phyloP scores from a whole-genome alignment of 345 rosid genomes.

The Eucalyptus cloeziana region DNA sequence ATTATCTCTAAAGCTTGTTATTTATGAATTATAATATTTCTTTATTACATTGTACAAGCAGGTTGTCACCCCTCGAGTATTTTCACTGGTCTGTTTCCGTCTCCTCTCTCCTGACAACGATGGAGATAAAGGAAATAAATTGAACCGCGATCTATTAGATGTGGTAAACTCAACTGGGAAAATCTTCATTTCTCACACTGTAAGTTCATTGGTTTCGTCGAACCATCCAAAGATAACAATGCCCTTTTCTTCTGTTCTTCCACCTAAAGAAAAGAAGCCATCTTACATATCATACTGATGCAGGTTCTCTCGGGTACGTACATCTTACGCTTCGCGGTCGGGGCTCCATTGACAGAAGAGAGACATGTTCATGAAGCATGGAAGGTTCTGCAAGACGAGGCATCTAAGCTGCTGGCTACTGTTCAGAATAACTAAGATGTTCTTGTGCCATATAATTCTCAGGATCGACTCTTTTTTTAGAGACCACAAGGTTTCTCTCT shows the following conservation, averaged over 20 bases:
- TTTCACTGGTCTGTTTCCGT: conserved; percentile 74
- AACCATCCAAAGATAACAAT: neutral
- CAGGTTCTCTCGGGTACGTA: conserved; percentile 60
- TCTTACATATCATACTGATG: neutral
- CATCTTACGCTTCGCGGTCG: conserved; percentile 61
- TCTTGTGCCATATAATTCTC: neutral
- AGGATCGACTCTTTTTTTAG: neutral
- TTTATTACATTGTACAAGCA: neutral
- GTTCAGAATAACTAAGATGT: neutral
- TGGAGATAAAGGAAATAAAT: conserved; percentile 29
- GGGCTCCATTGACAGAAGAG: conserved; percentile 83
- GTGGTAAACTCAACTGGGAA: conserved; percentile 71
- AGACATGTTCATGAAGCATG: conserved; percentile 72
- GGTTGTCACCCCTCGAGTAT: conserved; percentile 67
- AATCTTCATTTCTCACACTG: conserved; percentile 74
- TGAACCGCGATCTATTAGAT: conserved; percentile 52
- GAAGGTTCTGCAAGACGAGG: conserved; percentile 54
- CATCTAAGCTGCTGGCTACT: conserved; percentile 28
- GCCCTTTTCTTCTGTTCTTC: neutral
- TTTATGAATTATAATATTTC: neutral
- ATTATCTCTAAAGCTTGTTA: neutral
- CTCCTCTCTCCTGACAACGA: conserved; percentile 18
- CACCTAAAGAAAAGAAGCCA: neutral
- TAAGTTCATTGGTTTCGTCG: neutral
- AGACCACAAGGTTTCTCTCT: neutral